Evolutionary conservation across 2,329 filamentous ascomycete species (phyloP).

Genomic region (Calonectria montana): DNA sequence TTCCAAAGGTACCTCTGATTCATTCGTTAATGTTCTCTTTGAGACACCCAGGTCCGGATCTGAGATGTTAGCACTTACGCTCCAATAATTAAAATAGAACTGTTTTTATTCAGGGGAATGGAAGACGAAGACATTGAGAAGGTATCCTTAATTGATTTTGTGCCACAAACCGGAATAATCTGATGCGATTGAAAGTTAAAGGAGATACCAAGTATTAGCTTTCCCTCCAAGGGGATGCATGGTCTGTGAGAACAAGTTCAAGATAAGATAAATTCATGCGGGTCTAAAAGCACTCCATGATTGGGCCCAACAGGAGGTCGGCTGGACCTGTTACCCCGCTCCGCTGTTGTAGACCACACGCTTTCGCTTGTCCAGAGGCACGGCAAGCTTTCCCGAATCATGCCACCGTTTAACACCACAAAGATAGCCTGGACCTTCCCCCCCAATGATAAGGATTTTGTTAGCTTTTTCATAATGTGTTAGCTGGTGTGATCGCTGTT

Average conservation of each 20-base stretch:
- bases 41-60: neutral
- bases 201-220: too few species aligned
- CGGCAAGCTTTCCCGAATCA: neutral
- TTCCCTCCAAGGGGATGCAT: neutral
- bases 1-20: constrained; percentile 21
- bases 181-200: neutral
- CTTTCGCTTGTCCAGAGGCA: neutral
- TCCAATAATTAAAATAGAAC: constrained; percentile 22
- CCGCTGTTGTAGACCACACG: neutral
- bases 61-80: constrained; percentile 1
- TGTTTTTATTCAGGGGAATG: constrained; percentile 1
- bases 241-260: neutral
- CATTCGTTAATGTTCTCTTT: neutral
- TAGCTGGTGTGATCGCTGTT: neutral
- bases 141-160: neutral
- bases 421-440: neutral
- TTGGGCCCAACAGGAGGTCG: neutral
- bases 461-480: neutral
- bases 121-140: neutral
- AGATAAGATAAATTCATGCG: neutral
- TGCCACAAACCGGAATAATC: too few species aligned
- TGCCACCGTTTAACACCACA: neutral
- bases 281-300: neutral
- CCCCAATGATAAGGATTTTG: neutral
- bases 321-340: constrained; percentile 14